Evolutionary conservation across 352 stramenopile genomes (phyloP).

Genomic region (Globisporangium acanthophoron): DNA sequence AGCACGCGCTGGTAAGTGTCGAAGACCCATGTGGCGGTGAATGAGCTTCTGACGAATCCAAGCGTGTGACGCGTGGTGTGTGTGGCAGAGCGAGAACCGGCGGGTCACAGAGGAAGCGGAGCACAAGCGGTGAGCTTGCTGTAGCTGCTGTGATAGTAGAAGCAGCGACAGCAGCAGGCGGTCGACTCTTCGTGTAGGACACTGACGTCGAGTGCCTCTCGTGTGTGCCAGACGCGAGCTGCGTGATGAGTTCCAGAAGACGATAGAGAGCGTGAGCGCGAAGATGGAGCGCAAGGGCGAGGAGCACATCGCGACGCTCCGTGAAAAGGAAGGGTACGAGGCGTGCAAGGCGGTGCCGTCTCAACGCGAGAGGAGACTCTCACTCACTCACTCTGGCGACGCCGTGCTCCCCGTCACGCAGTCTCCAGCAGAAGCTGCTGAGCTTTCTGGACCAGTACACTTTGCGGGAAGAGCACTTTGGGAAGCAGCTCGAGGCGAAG

Average conservation of each 20-base stretch:
- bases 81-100: slow-evolving; percentile 54
- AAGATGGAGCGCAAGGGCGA: slow-evolving; percentile 87
- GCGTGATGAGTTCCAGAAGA: slow-evolving; percentile 78
- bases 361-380: background rate
- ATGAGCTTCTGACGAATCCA: too few species aligned
- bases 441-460: slow-evolving; percentile 78
- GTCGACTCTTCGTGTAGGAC: background rate
- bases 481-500: slow-evolving; percentile 79
- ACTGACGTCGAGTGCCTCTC: too few species aligned
- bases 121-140: slow-evolving; percentile 47
- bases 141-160: background rate
- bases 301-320: slow-evolving; percentile 77
- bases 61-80: background rate
- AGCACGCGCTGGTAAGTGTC: slow-evolving; percentile 31
- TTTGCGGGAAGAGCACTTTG: slow-evolving; percentile 76
- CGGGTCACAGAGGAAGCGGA: slow-evolving; percentile 83
- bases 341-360: background rate
- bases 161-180: too few species aligned
- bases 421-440: slow-evolving; percentile 81
- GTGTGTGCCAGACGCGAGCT: slow-evolving; percentile 43
- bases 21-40: background rate
- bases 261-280: slow-evolving; percentile 83
- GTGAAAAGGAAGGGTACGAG: slow-evolving; percentile 70
- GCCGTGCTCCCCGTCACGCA: slow-evolving; percentile 12
- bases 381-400: background rate